Base-by-base conservation (phyloP, 305 asterid genomes). In the Striga hermonthica region DNA sequence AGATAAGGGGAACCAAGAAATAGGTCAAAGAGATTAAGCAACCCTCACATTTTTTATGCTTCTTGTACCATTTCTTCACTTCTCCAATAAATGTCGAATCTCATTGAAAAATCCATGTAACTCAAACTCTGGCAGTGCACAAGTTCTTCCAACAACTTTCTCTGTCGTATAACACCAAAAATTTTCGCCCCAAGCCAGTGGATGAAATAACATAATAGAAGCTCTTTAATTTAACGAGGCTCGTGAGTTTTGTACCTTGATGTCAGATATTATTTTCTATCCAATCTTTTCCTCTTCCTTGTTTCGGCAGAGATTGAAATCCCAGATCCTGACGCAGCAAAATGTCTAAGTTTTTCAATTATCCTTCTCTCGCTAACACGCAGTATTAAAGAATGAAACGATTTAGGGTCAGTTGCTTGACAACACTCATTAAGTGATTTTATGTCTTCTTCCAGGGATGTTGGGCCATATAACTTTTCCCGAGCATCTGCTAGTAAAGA, bases 351-450 rank as follows among this genome's bases (percentile, higher is more conserved):
- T 68, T 80, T 91, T 58, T 78, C 76, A 15, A 89, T 77, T 64
- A 89, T 89, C 73, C 73, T 89, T 83, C 95, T 91, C 81, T 89
- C 98, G 34, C 93, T 79, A 37, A 85, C 74, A 55, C 98, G 96
- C 59, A 91, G 84, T 80, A 76, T 64, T 81, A 81, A 68, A n/a
- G 96, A 85, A 69, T 89, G 80, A 73, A 80, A 83, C 67, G 70
- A 34, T 61, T 83, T 86, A 9, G 82, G 76, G 60, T 86, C 82
- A 49, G 66, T 74, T 38, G 54, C 60, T 49, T 7, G 69, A 68
- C 79, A 80, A 45, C 87, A 69, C 62, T 63, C 70, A n/a, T 74
- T 65, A 54, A 80, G 61, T 45, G 75, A 69, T 73, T 73, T 62
- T 14, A 76, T 67, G 72, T 91, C 98, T 56, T 82, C 85, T 53